These are phyloP conservation scores for Aphanomyces cochlioides DNA, from an alignment of 352 stramenopile genomes.

Conservation along the genomic window DNA sequence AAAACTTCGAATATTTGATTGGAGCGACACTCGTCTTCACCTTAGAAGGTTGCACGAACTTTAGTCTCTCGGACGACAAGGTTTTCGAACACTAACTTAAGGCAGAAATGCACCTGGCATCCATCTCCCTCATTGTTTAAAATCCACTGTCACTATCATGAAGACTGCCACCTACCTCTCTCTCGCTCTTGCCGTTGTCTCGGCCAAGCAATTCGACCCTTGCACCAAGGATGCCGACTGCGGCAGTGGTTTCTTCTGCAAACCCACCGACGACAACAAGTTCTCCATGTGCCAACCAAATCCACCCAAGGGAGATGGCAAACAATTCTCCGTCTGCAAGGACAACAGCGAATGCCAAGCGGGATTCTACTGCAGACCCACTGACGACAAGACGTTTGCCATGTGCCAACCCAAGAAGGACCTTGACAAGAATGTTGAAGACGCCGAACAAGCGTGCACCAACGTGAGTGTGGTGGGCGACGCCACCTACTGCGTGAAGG, in stretches of 20 bases:
- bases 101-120: too few relatives aligned
- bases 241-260: neutral
- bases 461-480: conserved; percentile 39
- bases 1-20: too few relatives aligned
- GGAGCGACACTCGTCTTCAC: too few relatives aligned
- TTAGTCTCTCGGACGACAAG: too few relatives aligned
- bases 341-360: neutral
- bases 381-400: conserved; percentile 10
- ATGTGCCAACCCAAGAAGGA: conserved; percentile 22
- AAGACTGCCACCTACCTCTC: neutral
- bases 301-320: neutral
- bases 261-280: neutral
- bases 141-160: neutral
- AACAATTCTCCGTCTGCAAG: neutral
- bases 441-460: conserved; percentile 30
- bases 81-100: too few relatives aligned
- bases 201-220: neutral
- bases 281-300: neutral
- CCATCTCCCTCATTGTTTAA: too few relatives aligned
- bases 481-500: conserved; percentile 44
- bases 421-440: neutral
- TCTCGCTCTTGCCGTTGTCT: neutral
- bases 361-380: conserved; percentile 13
- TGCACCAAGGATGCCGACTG: neutral
- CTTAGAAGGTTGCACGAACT: too few relatives aligned